Evolutionary conservation across 2,329 filamentous ascomycete species (phyloP).

Genomic region (Xylariaceae sp.): DNA sequence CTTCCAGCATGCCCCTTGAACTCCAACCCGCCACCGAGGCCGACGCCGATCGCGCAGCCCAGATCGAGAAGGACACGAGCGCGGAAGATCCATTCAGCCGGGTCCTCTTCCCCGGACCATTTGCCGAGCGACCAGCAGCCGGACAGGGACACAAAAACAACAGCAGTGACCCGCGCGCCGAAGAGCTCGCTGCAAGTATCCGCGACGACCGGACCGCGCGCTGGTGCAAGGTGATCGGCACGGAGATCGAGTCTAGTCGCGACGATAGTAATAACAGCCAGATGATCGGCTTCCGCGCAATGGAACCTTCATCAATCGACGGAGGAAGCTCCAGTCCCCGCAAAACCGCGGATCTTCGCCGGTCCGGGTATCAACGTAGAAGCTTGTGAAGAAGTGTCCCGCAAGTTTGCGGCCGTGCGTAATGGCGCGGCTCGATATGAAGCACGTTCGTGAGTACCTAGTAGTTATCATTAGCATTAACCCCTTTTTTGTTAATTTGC

Average conservation of each 20-base stretch:
- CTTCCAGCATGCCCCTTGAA: constrained; percentile 36
- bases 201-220: constrained; percentile 23
- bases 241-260: constrained; percentile 24
- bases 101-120: constrained; percentile 34
- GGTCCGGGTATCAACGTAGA: constrained; percentile 29
- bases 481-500: background rate
- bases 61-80: constrained; percentile 38
- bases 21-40: constrained; percentile 32
- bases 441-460: constrained; percentile 29
- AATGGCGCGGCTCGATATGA: constrained; percentile 20
- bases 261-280: constrained; percentile 17
- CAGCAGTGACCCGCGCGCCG: constrained; percentile 21
- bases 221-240: constrained; percentile 34
- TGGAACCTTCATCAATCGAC: constrained; percentile 27
- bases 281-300: constrained; percentile 32
- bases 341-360: constrained; percentile 16
- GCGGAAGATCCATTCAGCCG: constrained; percentile 29
- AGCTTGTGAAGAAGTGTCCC: constrained; percentile 32
- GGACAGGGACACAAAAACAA: constrained; percentile 1
- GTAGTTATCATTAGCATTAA: no score
- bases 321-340: constrained; percentile 8
- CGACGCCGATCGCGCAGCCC: constrained; percentile 34
- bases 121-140: constrained; percentile 25
- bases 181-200: constrained; percentile 21
- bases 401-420: constrained; percentile 21